phyloP scores from a whole-genome alignment of 2,329 filamentous ascomycete genomes.

The Nannizzia gypsea region DNA sequence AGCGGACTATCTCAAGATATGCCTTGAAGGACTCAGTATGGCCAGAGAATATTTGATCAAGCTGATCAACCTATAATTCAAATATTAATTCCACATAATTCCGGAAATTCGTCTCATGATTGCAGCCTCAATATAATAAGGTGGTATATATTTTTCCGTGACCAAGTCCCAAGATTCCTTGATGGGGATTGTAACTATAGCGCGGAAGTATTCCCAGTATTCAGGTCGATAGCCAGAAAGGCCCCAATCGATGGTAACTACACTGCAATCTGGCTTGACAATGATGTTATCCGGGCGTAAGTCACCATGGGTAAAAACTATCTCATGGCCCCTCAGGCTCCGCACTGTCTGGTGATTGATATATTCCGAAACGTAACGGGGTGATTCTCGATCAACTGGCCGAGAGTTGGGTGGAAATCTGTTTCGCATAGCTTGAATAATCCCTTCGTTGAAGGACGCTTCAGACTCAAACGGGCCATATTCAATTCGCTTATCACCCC shows the following conservation, averaged over 20 bases:
- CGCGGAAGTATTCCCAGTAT: conserved; percentile 19
- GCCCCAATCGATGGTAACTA: conserved; percentile 21
- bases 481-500: neutral
- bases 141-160: conserved; percentile 17
- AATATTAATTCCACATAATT: neutral
- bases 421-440: conserved; percentile 6
- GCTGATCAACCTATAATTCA: neutral
- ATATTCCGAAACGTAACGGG: neutral
- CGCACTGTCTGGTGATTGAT: conserved; percentile 15
- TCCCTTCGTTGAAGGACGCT: conserved; percentile 7
- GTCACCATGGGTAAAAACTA: conserved; percentile 20
- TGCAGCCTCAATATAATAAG: conserved; percentile 15
- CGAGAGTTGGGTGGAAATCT: neutral
- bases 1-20: no score
- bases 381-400: neutral
- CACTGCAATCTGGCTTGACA: conserved; percentile 15
- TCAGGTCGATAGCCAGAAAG: conserved; percentile 20
- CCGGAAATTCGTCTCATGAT: neutral
- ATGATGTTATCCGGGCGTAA: conserved; percentile 20
- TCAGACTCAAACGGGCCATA: conserved; percentile 10
- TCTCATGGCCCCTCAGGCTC: conserved; percentile 14
- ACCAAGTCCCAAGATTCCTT: conserved; percentile 15
- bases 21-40: no score
- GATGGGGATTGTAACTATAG: conserved; percentile 9
- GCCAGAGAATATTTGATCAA: no score